Evolutionary conservation across 441 rosid genomes (phyloP).

Genomic region (Gossypium aridum): DNA sequence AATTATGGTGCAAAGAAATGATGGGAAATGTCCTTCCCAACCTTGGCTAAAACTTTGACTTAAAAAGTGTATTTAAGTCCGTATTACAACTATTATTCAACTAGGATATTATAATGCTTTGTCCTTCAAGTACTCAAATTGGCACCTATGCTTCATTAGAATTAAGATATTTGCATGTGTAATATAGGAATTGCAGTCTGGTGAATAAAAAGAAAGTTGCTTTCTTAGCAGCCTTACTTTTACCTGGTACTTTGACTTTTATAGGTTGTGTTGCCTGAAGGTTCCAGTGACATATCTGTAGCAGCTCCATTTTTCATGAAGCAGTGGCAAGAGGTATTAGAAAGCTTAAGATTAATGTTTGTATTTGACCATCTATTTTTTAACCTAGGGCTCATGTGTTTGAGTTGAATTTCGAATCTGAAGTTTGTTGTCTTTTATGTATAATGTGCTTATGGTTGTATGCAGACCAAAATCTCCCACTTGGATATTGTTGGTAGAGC

Average conservation of each 20-base stretch:
- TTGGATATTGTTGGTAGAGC: background rate
- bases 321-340: constrained; percentile 72
- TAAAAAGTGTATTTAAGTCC: background rate
- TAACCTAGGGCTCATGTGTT: constrained; percentile 1
- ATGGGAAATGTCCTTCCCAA: background rate
- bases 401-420: background rate
- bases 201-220: background rate
- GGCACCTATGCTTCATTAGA: background rate
- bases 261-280: constrained; percentile 95
- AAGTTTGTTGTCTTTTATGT: background rate
- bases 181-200: background rate
- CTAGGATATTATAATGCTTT: background rate
- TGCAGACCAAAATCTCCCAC: constrained; percentile 1
- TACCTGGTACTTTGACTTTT: constrained; percentile 10
- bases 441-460: background rate
- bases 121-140: background rate
- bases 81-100: background rate
- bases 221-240: constrained; percentile 11
- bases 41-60: background rate
- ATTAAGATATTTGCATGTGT: background rate
- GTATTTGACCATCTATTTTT: constrained; percentile 1
- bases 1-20: background rate
- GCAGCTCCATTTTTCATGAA: constrained; percentile 70
- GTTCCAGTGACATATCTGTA: constrained; percentile 57
- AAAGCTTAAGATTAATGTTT: constrained; percentile 2